A percentile compares a stretch with the other conserved stretches of the same genome.
Evolutionary conservation across 768 basidiomycete species (phyloP).

Genomic region (Galerina marginata): DNA sequence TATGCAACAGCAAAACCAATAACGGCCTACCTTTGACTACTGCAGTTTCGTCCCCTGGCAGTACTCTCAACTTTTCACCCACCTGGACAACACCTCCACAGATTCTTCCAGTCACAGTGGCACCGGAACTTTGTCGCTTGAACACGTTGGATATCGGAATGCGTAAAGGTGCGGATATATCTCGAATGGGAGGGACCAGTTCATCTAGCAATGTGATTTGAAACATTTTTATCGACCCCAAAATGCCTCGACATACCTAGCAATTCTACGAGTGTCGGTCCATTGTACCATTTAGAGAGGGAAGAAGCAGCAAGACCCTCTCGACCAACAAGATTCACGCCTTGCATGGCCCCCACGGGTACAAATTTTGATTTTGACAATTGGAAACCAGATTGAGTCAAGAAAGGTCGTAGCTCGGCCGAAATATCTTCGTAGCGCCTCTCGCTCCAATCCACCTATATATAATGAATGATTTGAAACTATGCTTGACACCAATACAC

Average conservation of each 20-base stretch:
- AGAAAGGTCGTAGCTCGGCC: conserved; percentile 74
- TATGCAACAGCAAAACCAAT: background rate
- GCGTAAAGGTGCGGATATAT: conserved; percentile 77
- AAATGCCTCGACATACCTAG: conserved; percentile 58
- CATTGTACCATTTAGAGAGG: conserved; percentile 80
- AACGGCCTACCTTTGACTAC: conserved; percentile 66
- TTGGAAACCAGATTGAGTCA: conserved; percentile 87
- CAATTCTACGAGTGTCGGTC: conserved; percentile 82
- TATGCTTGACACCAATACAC: background rate
- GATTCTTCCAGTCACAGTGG: conserved; percentile 81
- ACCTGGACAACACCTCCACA: conserved; percentile 91
- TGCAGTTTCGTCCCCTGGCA: conserved; percentile 92
- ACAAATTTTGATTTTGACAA: conserved; percentile 80
- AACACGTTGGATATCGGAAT: conserved; percentile 96
- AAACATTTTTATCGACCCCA: background rate
- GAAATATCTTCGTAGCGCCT: conserved; percentile 88
- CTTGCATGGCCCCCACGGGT: conserved; percentile 90
- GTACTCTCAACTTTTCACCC: conserved; percentile 83
- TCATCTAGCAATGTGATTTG: conserved; percentile 47
- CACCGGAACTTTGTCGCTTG: conserved; percentile 81
- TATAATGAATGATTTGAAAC: background rate
- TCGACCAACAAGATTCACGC: conserved; percentile 75
- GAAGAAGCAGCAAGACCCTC: conserved; percentile 50
- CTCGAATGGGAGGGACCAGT: conserved; percentile 80
- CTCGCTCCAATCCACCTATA: conserved; percentile 86